Evolutionary conservation across 495 filamentous ascomycete genomes (phyloP).

Genomic region (Podospora tetraspora): DNA sequence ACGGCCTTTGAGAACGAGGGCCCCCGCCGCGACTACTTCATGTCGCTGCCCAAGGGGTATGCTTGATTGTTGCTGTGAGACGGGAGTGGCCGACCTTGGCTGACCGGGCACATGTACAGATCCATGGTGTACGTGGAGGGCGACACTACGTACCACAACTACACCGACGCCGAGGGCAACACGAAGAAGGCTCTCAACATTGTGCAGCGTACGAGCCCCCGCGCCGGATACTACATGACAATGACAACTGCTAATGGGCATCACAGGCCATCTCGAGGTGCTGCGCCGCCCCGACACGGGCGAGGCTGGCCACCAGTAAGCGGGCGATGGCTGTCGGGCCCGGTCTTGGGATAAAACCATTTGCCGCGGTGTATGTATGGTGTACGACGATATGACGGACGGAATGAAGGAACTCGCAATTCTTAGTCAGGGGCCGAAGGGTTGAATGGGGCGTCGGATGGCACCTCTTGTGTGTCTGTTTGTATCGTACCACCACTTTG

Average conservation of each 20-base stretch:
- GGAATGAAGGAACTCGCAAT: background rate
- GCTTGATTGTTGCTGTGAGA: slow-evolving; percentile 28
- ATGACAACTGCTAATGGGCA: slow-evolving; percentile 5
- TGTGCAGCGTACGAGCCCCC: slow-evolving; percentile 59
- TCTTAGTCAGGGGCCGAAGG: background rate
- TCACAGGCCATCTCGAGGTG: slow-evolving; percentile 55
- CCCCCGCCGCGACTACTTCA: slow-evolving; percentile 57
- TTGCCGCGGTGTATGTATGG: background rate
- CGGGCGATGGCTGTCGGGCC: background rate
- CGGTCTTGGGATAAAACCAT: background rate
- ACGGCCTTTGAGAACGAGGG: slow-evolving; percentile 57
- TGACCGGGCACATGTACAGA: slow-evolving; percentile 30
- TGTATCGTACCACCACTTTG: slow-evolving; percentile 9
- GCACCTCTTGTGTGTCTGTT: background rate
- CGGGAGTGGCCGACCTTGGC: background rate
- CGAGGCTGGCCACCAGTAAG: background rate
- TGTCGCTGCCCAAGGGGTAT: slow-evolving; percentile 73
- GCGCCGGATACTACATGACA: background rate
- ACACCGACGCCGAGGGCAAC: slow-evolving; percentile 60
- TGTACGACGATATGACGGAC: background rate
- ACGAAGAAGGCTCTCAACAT: slow-evolving; percentile 53
- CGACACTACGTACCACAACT: slow-evolving; percentile 57
- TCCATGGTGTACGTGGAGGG: slow-evolving; percentile 69
- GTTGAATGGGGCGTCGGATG: background rate
- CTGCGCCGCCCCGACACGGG: slow-evolving; percentile 18